These are phyloP conservation scores for Cladosporium sp. DNA, from an alignment of 2,329 filamentous ascomycete genomes.

Conservation along the genomic window DNA sequence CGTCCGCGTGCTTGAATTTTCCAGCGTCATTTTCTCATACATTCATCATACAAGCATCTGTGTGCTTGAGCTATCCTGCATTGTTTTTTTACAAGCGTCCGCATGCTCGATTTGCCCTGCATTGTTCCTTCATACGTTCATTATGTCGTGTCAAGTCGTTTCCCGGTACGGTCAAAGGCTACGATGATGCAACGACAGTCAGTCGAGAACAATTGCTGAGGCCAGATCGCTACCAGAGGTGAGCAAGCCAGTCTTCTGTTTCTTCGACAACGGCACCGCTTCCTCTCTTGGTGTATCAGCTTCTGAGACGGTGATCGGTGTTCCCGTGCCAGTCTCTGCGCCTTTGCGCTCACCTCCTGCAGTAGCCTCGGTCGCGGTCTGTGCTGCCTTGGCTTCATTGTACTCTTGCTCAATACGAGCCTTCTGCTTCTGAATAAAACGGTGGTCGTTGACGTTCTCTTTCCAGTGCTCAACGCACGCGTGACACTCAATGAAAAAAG, in stretches of 20 bases:
- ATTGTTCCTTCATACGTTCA: too few relatives aligned
- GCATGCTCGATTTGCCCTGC: too few relatives aligned
- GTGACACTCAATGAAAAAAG: conserved; percentile 52
- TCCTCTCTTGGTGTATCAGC: conserved; percentile 18
- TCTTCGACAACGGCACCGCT: conserved; percentile 13
- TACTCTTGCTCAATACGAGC: conserved; percentile 15
- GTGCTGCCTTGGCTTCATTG: not conserved
- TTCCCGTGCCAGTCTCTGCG: conserved; percentile 3
- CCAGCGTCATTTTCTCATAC: too few relatives aligned
- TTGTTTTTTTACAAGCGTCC: too few relatives aligned
- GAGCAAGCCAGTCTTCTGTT: not conserved
- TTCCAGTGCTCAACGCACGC: conserved; percentile 39
- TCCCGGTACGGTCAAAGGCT: too few relatives aligned
- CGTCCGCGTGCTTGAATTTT: too few relatives aligned
- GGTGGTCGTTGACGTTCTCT: conserved; percentile 21
- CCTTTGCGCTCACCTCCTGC: not conserved
- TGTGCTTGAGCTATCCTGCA: too few relatives aligned
- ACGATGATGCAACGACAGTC: too few relatives aligned
- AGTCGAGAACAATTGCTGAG: too few relatives aligned
- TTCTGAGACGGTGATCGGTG: conserved; percentile 20
- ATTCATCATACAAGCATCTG: too few relatives aligned
- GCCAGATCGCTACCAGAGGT: too few relatives aligned
- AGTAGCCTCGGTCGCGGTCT: not conserved
- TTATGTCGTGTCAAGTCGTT: too few relatives aligned
- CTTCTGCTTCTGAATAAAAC: conserved; percentile 14